Percentiles rank a stretch among this genome's conserved stretches.
Evolutionary conservation across 2,329 filamentous ascomycete genomes (phyloP).

Genomic region (Claviceps spartinae): DNA sequence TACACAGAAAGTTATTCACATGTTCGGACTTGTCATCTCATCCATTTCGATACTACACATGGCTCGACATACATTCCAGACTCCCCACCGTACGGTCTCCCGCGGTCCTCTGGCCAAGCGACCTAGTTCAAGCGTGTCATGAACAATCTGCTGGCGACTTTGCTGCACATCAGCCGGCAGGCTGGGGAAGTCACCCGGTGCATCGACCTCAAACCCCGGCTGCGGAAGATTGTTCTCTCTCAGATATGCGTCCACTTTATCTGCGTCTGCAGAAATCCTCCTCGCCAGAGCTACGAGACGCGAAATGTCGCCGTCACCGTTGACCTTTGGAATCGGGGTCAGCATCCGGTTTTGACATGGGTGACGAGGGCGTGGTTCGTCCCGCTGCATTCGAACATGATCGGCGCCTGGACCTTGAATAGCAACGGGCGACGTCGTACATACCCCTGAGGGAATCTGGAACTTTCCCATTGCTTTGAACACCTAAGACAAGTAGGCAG

Average conservation of each 20-base stretch:
- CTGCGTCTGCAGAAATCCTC: conserved; percentile 33
- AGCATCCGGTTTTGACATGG: conserved; percentile 2
- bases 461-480: conserved; percentile 18
- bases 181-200: conserved; percentile 31
- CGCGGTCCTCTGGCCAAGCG: conserved; percentile 34
- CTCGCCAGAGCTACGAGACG: conserved; percentile 32
- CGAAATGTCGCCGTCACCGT: conserved; percentile 13
- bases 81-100: conserved; percentile 37
- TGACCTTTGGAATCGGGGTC: not conserved
- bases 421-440: conserved; percentile 10
- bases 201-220: conserved; percentile 31
- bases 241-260: conserved; percentile 35
- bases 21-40: not conserved
- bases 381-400: conserved; percentile 12
- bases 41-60: too few species aligned
- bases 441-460: conserved; percentile 23
- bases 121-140: conserved; percentile 33
- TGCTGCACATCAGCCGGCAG: conserved; percentile 31
- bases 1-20: conserved; percentile 11
- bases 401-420: conserved; percentile 12
- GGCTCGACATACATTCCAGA: conserved; percentile 33
- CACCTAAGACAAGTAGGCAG: not conserved
- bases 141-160: conserved; percentile 33
- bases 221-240: conserved; percentile 25
- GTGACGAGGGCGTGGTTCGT: not conserved